Base-by-base conservation (phyloP, 2,329 filamentous ascomycete genomes). In the Venturia pyrina region DNA sequence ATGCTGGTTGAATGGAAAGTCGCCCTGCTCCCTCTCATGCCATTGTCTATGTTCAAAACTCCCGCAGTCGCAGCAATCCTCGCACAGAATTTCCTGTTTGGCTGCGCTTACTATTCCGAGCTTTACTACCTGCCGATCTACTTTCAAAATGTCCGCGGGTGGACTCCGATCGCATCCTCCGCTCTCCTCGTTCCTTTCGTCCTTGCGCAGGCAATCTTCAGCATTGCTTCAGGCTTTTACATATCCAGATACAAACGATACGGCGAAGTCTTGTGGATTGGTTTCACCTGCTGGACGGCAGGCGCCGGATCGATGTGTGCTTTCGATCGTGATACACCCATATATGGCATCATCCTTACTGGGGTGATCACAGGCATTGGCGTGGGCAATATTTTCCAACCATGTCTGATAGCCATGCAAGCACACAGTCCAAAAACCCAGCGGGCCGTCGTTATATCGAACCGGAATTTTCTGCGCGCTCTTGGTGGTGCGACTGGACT, bases 111-210 rank as follows among this genome's bases (percentile, higher is more conserved):
- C 69, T 86, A 87, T 69, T 77, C 81, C 1, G 81, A 81, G 66
- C 74, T 87, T 1, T 88, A 87, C 73, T 88, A 84, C 69, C 72
- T 88, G 6, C 85, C 85, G 0, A 75, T 87, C 0, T 88, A 85
- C 72, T 83, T 85, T 56, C 85, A 88, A 69, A 87, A 86, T 66
- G 83, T 80, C 2, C 78, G 80, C 28, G 75, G 76, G 28, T 76
- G 75, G 70, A 75, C 75, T 2, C 75, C 80, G 0, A 71, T 82
- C 19, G 73, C 75, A 11, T 84, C 85, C 2, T 85, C 85, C 1
- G 77, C 77, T 7, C 73, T 85, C 34, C 80, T 79, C 2, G 75
- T 82, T 10, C 79, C 83, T 0, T 75, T 86, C 67, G 79, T 85
- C 11, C 73, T 75, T 21, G 73, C 75, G 7, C 82, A 87, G 72